Percentiles rank a stretch among this genome's conserved stretches.
phyloP scores from a whole-genome alignment of 176 grass and related monocot genomes.

The Carex littledalei region DNA sequence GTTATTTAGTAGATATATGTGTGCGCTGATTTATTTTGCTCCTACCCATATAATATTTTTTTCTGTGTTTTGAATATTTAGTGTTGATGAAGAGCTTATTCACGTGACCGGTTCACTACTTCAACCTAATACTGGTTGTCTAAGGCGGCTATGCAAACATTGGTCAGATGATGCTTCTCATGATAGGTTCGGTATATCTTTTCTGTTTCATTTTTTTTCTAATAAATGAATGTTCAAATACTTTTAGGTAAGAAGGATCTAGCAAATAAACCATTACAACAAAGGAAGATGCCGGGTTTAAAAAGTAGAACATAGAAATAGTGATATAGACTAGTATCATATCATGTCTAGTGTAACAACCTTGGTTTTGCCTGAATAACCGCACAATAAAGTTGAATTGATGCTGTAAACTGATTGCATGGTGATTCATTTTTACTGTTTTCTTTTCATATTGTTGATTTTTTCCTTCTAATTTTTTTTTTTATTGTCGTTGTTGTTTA shows the following conservation, averaged over 20 bases:
- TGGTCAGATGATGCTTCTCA: slow-evolving; percentile 41
- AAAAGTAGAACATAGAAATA: neutral
- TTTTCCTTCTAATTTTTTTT: neutral
- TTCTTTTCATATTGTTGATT: neutral
- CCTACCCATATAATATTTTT: slow-evolving; percentile 7
- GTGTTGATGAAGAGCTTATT: slow-evolving; percentile 86
- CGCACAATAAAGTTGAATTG: neutral
- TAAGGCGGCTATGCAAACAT: slow-evolving; percentile 55
- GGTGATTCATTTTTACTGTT: neutral
- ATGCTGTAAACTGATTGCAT: neutral
- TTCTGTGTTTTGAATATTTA: slow-evolving; percentile 36
- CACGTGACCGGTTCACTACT: slow-evolving; percentile 83
- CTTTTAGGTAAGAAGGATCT: neutral
- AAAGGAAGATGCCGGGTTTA: neutral
- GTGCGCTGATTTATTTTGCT: neutral
- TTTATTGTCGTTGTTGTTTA: neutral
- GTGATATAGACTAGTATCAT: neutral
- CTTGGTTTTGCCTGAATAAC: neutral
- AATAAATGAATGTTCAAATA: neutral
- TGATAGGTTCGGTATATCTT: slow-evolving; percentile 23
- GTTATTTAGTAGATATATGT: neutral
- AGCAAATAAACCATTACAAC: slow-evolving; percentile 4
- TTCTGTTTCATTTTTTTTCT: neutral
- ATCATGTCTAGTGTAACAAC: neutral
- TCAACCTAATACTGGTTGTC: slow-evolving; percentile 61